Conservation (phyloP, 306 rosid genomes). For the Pyrus pyrifolia region DNA sequence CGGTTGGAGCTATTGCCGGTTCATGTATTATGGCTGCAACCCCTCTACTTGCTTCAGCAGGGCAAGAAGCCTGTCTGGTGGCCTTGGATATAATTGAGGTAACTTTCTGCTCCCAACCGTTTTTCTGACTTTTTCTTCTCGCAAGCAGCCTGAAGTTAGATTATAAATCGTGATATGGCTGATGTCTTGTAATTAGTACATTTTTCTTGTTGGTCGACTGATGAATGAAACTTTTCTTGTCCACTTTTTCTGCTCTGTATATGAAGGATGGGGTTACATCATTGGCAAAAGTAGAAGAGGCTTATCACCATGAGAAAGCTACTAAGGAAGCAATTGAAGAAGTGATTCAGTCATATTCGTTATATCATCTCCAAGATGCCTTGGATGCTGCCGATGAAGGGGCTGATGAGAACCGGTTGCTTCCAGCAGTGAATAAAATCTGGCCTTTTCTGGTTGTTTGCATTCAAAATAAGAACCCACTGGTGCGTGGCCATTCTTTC, state of each 20-base stretch:
- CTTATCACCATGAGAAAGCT: constrained; percentile 62
- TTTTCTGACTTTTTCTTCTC: neutral
- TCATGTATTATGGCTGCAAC: constrained; percentile 72
- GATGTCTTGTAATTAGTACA: neutral
- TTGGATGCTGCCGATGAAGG: constrained; percentile 56
- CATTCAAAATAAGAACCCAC: constrained; percentile 60
- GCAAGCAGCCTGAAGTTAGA: too few species aligned
- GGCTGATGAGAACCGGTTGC: constrained; percentile 78
- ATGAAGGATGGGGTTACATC: constrained; percentile 49
- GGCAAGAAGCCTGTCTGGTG: constrained; percentile 61
- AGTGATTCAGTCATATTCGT: constrained; percentile 35
- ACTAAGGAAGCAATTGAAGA: constrained; percentile 70
- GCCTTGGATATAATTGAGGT: constrained; percentile 89
- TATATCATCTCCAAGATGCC: constrained; percentile 60
- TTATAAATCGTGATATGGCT: neutral
- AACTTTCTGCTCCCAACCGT: constrained; percentile 17
- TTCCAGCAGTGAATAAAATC: constrained; percentile 92
- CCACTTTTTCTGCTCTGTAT: neutral
- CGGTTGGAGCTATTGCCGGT: constrained; percentile 73
- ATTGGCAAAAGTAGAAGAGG: constrained; percentile 70
- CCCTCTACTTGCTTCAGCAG: constrained; percentile 69
- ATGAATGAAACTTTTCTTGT: neutral
- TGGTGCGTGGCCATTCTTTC: constrained; percentile 43
- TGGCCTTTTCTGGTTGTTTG: constrained; percentile 87
- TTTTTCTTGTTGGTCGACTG: neutral